Conservation (phyloP, 2,329 filamentous ascomycete genomes). For the Aspergillus pseudoterreus region DNA sequence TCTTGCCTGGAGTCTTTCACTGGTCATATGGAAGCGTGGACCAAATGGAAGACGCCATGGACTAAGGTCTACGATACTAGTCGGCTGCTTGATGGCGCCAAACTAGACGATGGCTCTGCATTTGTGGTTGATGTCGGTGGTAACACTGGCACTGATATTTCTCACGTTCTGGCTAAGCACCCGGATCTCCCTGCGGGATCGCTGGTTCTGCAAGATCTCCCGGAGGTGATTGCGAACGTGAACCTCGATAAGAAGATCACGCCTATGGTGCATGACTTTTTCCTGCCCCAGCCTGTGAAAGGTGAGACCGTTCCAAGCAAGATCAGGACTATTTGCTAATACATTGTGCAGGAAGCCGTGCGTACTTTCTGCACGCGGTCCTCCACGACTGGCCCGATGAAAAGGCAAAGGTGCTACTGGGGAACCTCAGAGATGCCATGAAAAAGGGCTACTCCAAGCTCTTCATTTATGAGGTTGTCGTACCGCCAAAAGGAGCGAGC, state of each 20-base stretch:
- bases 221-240: constrained; percentile 30
- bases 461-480: constrained; percentile 38
- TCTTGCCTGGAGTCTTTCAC: constrained; percentile 29
- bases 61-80: constrained; percentile 28
- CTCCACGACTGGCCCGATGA: constrained; percentile 44
- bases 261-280: constrained; percentile 26
- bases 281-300: constrained; percentile 23
- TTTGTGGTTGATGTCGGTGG: constrained; percentile 41
- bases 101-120: constrained; percentile 15
- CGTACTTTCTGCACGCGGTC: constrained; percentile 42
- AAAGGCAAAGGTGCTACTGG: constrained; percentile 29
- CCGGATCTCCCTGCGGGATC: constrained; percentile 30
- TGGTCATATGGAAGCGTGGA: constrained; percentile 35
- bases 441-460: constrained; percentile 36
- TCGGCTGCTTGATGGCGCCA: constrained; percentile 16
- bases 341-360: constrained; percentile 26
- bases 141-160: constrained; percentile 36
- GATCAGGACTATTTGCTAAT: not conserved
- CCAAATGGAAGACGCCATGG: constrained; percentile 33
- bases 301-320: constrained; percentile 12
- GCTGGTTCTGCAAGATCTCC: constrained; percentile 39
- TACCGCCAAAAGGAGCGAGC: constrained; percentile 32
- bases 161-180: constrained; percentile 26
- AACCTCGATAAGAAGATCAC: constrained; percentile 22
- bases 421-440: constrained; percentile 32